Percentiles rank a stretch among this genome's conserved stretches.
Evolutionary conservation across 2,329 filamentous ascomycete genomes (phyloP).

Genomic region (Trichophyton schoenleinii): DNA sequence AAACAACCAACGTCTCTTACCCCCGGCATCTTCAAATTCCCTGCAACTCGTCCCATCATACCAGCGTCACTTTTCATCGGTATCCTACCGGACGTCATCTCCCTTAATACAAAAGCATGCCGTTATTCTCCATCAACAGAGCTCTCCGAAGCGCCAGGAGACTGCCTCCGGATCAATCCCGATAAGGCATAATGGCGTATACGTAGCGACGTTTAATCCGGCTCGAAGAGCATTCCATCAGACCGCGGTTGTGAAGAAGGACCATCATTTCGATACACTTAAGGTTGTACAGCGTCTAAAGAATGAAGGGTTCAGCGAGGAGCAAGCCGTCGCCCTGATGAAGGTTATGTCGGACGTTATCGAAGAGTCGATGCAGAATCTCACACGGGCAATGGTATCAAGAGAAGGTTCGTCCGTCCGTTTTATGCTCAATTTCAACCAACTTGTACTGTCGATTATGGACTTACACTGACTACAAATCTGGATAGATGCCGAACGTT

Average conservation of each 20-base stretch:
- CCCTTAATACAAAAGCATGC: background rate
- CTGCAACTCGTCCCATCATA: background rate
- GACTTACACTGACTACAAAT: background rate
- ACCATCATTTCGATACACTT: constrained; percentile 96
- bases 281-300: constrained; percentile 90
- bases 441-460: background rate
- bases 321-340: constrained; percentile 97
- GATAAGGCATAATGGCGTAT: constrained; percentile 36
- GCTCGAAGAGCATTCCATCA: constrained; percentile 43
- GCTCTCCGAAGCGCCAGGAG: background rate
- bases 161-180: constrained; percentile 14
- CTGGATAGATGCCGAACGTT: constrained; percentile 35
- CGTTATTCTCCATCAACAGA: background rate
- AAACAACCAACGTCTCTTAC: background rate
- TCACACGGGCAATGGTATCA: constrained; percentile 94
- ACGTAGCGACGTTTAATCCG: constrained; percentile 32
- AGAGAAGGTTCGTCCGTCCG: constrained; percentile 78
- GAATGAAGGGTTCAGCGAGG: constrained; percentile 86
- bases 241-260: constrained; percentile 48
- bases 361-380: constrained; percentile 93
- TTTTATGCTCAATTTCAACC: background rate
- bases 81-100: background rate
- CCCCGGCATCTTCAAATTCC: background rate
- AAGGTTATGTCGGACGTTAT: constrained; percentile 92
- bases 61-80: background rate